These are phyloP conservation scores for Candida arabinofermentans DNA, from an alignment of 805 yeast species.

Conservation along the genomic window DNA sequence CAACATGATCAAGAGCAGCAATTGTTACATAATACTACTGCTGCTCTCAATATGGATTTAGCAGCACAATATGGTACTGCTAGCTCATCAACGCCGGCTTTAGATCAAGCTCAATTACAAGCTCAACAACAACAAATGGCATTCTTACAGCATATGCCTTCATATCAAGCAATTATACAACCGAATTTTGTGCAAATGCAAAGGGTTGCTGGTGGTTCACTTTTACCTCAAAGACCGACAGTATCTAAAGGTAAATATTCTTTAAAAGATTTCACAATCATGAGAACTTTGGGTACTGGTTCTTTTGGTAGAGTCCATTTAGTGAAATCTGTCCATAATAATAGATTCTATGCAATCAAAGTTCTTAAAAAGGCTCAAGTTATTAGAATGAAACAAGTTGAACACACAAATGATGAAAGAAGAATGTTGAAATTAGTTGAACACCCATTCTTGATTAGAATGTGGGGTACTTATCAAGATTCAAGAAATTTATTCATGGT, in stretches of 20 bases:
- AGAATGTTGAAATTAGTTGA: slow-evolving; percentile 54
- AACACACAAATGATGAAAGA: slow-evolving; percentile 60
- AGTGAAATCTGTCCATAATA: slow-evolving; percentile 55
- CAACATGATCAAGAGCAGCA: slow-evolving; percentile 17
- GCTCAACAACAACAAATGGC: slow-evolving; percentile 29
- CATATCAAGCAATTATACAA: slow-evolving; percentile 34
- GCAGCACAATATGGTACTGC: slow-evolving; percentile 4
- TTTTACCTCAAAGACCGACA: slow-evolving; percentile 32
- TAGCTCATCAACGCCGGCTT: not conserved
- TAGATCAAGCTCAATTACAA: slow-evolving; percentile 14
- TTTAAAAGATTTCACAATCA: slow-evolving; percentile 50
- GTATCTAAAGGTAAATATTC: slow-evolving; percentile 55
- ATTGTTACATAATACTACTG: slow-evolving; percentile 19
- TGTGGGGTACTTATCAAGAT: slow-evolving; percentile 70
- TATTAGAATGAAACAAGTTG: slow-evolving; percentile 59
- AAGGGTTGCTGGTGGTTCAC: slow-evolving; percentile 25
- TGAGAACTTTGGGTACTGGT: slow-evolving; percentile 58
- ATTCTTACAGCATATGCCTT: slow-evolving; percentile 31
- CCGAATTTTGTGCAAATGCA: slow-evolving; percentile 28
- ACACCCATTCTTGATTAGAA: slow-evolving; percentile 56
- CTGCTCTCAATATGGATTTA: slow-evolving; percentile 11
- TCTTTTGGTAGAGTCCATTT: slow-evolving; percentile 59
- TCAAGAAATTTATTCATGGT: slow-evolving; percentile 54
- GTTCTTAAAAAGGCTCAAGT: slow-evolving; percentile 55
- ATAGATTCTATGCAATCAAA: slow-evolving; percentile 57